Base-by-base conservation (phyloP, 495 filamentous ascomycete species). In the Delitschia confertaspora region DNA sequence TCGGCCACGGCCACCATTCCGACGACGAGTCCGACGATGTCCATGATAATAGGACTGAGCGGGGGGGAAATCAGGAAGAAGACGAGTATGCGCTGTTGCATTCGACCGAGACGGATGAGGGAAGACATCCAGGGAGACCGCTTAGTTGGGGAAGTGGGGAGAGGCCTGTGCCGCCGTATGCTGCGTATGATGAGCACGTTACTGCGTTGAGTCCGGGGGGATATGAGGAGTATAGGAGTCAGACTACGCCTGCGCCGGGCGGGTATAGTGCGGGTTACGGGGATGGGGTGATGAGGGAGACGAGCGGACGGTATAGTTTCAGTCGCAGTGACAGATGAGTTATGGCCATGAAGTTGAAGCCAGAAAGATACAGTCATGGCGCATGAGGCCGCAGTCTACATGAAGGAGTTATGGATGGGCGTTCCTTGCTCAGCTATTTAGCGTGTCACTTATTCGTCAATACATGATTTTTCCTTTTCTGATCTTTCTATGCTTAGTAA, bases 121-220 rank as follows among this genome's bases (percentile, higher is more conserved):
- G 50, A 20, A 29, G 47, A 21, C 60, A 63, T 29, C 60, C 60
- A 0, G 60, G 58, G 1, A 9, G 60, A 26, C 58, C 53, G 33
- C 40, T 61, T 20, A 61, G 60, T 37, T 63, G 57, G 57, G 57
- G 57, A n/a, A 51, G 47, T n/a, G 39, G 55, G 20, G 41, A 35
- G 14, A 24, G 27, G 14, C 38, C 45, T 33, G 46, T 18, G 14
- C 38, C 47, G 27, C 42, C 42, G 33, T 56, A 56, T 33, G 53
- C 31, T 10, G 26, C 14, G 6, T 40, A 47, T 25, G 44, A 49
- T 8, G 42, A 53, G 33, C 32, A 51, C 6, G 16, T 11, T 9
- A 56, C 33, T 45, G 53, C 52, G 29, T 38, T 59, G 42, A 59
- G 56, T 38, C 53, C 56, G 9, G 53, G 53, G 3, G 56, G 56